Percentiles rank a stretch among this genome's conserved stretches.
Evolutionary conservation across 768 basidiomycete species (phyloP).

Genomic region (Amanita rubescens): DNA sequence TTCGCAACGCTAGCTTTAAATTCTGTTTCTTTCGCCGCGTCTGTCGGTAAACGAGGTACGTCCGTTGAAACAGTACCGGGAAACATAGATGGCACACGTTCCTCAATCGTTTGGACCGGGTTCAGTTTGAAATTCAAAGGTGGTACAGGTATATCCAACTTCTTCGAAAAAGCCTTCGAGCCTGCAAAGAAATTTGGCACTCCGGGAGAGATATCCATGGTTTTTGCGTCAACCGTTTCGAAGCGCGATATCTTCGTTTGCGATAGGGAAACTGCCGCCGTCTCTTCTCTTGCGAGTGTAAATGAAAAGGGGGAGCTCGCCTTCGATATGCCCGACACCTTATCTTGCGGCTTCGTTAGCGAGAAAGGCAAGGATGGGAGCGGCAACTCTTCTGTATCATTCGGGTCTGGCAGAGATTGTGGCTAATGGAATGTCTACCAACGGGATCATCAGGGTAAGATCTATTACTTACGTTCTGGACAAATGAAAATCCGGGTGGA

Average conservation of each 20-base stretch:
- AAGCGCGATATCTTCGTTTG: not conserved
- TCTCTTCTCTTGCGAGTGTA: not conserved
- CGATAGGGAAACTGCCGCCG: not conserved
- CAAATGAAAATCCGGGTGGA: conserved; percentile 60
- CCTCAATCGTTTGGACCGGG: not conserved
- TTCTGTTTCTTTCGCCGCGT: not conserved
- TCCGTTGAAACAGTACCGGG: not conserved
- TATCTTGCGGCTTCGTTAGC: conserved; percentile 22
- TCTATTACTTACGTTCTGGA: conserved; percentile 43
- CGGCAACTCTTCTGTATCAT: conserved; percentile 57
- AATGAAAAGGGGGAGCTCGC: not conserved
- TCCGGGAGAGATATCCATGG: conserved; percentile 11
- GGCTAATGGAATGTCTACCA: not conserved
- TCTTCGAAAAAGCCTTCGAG: conserved; percentile 39
- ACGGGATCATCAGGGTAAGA: not conserved
- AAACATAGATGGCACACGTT: not conserved
- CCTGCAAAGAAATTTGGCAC: conserved; percentile 62
- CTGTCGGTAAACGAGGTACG: not conserved
- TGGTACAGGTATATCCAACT: conserved; percentile 22
- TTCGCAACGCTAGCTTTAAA: not conserved
- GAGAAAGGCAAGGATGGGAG: conserved; percentile 60
- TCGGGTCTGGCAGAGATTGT: conserved; percentile 29
- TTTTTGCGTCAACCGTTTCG: not conserved
- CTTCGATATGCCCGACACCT: not conserved
- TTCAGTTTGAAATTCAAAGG: conserved; percentile 15